phyloP scores from a whole-genome alignment of 495 filamentous ascomycete genomes.

The Talaromyces borbonicus region DNA sequence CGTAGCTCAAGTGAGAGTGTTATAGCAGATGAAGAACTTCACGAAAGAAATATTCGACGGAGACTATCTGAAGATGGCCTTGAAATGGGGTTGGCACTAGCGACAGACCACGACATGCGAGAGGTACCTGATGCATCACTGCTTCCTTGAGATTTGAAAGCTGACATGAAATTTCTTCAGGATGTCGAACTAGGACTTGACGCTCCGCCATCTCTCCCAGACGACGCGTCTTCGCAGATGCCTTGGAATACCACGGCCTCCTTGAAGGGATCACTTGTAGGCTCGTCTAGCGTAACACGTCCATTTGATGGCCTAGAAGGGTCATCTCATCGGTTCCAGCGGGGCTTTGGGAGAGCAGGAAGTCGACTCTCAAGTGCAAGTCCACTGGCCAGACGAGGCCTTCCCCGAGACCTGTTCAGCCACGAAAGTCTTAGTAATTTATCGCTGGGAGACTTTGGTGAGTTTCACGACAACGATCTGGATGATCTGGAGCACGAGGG shows the following conservation, averaged over 20 bases:
- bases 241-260: constrained; percentile 64
- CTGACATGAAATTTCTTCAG: constrained; percentile 12
- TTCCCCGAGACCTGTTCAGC: constrained; percentile 22
- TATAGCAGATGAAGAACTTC: constrained; percentile 21
- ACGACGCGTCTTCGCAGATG: constrained; percentile 50
- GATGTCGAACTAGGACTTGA: constrained; percentile 54
- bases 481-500: constrained; percentile 28
- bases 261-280: constrained; percentile 43
- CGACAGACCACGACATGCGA: constrained; percentile 5
- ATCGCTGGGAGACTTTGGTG: constrained; percentile 26
- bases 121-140: constrained; percentile 7
- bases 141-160: not conserved
- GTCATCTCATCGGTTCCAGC: constrained; percentile 26
- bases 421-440: constrained; percentile 13
- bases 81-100: constrained; percentile 22
- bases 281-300: constrained; percentile 29
- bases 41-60: constrained; percentile 31
- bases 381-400: constrained; percentile 49
- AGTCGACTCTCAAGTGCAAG: constrained; percentile 49
- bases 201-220: constrained; percentile 44
- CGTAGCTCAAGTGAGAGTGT: constrained; percentile 24
- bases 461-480: constrained; percentile 31
- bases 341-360: constrained; percentile 19
- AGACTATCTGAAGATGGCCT: constrained; percentile 23
- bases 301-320: constrained; percentile 46